Conservation (phyloP, 2,329 filamentous ascomycete genomes). For the Coniochaeta sp. region DNA sequence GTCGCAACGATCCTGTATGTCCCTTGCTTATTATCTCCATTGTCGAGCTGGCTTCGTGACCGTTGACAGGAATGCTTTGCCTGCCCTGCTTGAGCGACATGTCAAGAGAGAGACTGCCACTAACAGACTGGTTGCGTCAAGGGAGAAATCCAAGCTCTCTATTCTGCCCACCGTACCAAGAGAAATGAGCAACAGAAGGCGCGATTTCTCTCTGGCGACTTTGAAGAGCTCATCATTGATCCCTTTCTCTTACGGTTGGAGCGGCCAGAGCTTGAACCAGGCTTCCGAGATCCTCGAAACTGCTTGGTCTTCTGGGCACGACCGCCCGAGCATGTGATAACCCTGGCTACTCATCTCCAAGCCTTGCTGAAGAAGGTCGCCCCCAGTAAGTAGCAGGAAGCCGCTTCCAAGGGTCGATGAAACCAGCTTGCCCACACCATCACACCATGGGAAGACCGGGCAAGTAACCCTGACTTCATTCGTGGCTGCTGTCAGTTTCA, state of each 20-base stretch:
- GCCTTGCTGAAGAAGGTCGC: slow-evolving; percentile 53
- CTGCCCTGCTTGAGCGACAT: too few relatives aligned
- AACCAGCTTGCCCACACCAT: too few relatives aligned
- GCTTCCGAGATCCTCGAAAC: slow-evolving; percentile 68
- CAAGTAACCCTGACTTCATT: too few relatives aligned
- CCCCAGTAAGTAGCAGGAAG: slow-evolving; percentile 51
- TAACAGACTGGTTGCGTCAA: slow-evolving; percentile 21
- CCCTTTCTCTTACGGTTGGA: slow-evolving; percentile 65
- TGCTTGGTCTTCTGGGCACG: slow-evolving; percentile 86
- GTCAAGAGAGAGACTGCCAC: background rate
- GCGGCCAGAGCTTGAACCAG: slow-evolving; percentile 54
- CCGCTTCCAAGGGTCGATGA: slow-evolving; percentile 2
- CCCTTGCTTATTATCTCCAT: background rate
- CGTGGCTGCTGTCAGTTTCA: too few relatives aligned
- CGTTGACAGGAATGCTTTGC: background rate
- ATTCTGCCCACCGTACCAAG: slow-evolving; percentile 64
- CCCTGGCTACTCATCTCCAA: slow-evolving; percentile 64
- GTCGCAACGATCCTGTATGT: slow-evolving; percentile 59
- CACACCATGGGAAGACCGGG: too few relatives aligned
- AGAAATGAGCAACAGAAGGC: slow-evolving; percentile 70
- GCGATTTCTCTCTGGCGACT: slow-evolving; percentile 63
- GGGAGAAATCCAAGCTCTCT: slow-evolving; percentile 63
- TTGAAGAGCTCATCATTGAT: slow-evolving; percentile 67
- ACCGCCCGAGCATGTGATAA: slow-evolving; percentile 64
- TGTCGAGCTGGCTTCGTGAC: background rate